phyloP scores from a whole-genome alignment of 1,139 yeast genomes.

The Wickerhamomyces sp. region DNA sequence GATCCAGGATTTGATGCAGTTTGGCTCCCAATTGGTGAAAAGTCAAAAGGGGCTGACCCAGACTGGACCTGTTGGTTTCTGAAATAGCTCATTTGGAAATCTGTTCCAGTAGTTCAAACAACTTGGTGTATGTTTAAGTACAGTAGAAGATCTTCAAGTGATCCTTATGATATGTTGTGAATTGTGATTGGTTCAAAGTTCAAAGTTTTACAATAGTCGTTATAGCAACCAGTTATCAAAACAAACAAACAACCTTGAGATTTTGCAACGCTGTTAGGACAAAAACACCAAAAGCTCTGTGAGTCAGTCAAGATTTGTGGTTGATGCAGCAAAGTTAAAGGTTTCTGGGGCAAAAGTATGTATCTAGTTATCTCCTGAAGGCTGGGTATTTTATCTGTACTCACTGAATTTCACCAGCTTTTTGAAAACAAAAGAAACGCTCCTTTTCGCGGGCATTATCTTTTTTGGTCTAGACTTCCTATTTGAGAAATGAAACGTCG shows the following conservation, averaged over 20 bases:
- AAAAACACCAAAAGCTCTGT: too few relatives aligned
- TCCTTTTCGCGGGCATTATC: too few relatives aligned
- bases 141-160: too few relatives aligned
- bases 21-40: slow-evolving; percentile 5
- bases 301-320: too few relatives aligned
- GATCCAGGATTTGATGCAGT: slow-evolving; percentile 2
- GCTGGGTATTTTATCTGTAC: neutral
- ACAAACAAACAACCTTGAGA: too few relatives aligned
- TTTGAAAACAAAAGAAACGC: neutral
- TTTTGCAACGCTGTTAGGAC: too few relatives aligned
- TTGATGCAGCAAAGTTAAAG: too few relatives aligned
- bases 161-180: too few relatives aligned
- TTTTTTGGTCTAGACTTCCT: slow-evolving; percentile 4
- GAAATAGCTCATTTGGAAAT: slow-evolving; percentile 4
- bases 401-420: neutral
- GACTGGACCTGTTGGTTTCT: slow-evolving; percentile 2
- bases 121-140: too few relatives aligned
- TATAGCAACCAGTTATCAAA: neutral
- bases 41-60: slow-evolving; percentile 2
- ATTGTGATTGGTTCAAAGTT: neutral
- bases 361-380: neutral
- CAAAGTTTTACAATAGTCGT: neutral
- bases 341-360: neutral
- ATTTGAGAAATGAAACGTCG: slow-evolving; percentile 1
- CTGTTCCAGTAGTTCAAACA: too few relatives aligned